Base-by-base conservation (phyloP, 495 filamentous ascomycete genomes). In the Jackrogersella multiformis region DNA sequence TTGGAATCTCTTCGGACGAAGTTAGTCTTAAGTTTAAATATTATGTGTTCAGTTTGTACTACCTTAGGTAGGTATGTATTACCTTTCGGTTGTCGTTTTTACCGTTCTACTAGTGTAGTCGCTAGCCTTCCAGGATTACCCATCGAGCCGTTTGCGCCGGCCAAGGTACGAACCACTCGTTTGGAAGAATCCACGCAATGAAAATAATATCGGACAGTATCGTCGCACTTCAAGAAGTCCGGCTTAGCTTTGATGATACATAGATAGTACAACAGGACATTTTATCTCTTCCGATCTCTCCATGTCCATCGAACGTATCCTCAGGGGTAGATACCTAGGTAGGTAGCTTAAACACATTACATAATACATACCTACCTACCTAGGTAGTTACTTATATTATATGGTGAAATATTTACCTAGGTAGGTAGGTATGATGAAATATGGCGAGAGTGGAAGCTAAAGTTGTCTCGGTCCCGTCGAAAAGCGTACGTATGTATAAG, bases 101-200 rank as follows among this genome's bases (percentile, higher is more conserved):
- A 48, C 26, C 32, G 24, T 45, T 48, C 49, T 51, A 32, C 46
- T 51, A 32, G 4, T 13, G 35, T 38, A 4, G 42, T 26, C 26
- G 20, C 24, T 41, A 13, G 32, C 21, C 16, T 61, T 18, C 56
- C 12, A 35, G 64, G 64, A 56, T 60, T 39, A 55, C 35, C 64
- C 64, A 55, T 66, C 56, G n/a, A 62, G 41, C 30, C 13, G 38
- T 56, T 62, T 20, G 32, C 53, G 53, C 57, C 58, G 58, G 16
- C 41, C 38, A 46, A 58, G 64, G 36, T 58, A 62, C 57, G 44
- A 55, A 42, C 18, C 52, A 45, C 26, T 57, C 42, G 45, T 44
- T 54, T 38, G 32, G 49, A 44, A 32, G 26, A 34, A 45, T 39
- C 24, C 41, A 38, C 24, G 20, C 10, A 34, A 23, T 23, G 26